Evolutionary conservation across 2,329 filamentous ascomycete genomes (phyloP), one percentile per base, ranked within the genome.

Genomic region (Botryotinia narcissicola): DNA sequence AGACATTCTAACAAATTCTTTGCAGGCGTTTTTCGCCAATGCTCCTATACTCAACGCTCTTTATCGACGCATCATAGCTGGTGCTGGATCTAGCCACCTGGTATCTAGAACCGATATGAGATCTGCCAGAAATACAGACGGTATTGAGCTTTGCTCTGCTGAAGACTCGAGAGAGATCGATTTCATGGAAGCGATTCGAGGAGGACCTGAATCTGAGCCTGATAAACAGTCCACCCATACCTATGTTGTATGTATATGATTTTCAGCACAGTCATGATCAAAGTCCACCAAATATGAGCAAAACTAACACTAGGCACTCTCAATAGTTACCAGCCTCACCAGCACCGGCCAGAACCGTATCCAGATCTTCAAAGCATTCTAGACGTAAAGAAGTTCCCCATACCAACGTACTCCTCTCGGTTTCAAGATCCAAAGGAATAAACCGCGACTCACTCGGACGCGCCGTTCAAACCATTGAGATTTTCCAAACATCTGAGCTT

Each of bases 11-110:
- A 73, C 74, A 3, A 68, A 51, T 37, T 54, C 1, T 44, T 32
- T 32, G 5, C 18, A 78, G 76, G 76, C 77, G 7, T 29, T 77
- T 0, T 72, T 79, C 7, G 77, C 75, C 25, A 80, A 80, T 64
- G 75, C 76, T 16, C 77, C 77, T 1, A 73, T 79, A 20, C 25
- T 80, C 51, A 74, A 78, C 44, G 74, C 73, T 8, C 61, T 79
- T 22, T 79, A 75, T 72, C 73, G 75, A 7, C 76, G 77, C 20
- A 22, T 32, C 16, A 69, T 18, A 37, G 22, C 10, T 69, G 48
- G 66, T 70, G 61, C 37, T 67, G 40, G n/a, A 18, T 37, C 71
- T 42, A 61, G 60, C 14, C 20, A 60, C 16, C 32, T 57, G 25
- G 22, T 46, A 32, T 37, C 60, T 37, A 22, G n/a, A 62, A 32